Base-by-base conservation (phyloP, 176 grass and related monocot genomes). In the Dendrocalamus sinicus region DNA sequence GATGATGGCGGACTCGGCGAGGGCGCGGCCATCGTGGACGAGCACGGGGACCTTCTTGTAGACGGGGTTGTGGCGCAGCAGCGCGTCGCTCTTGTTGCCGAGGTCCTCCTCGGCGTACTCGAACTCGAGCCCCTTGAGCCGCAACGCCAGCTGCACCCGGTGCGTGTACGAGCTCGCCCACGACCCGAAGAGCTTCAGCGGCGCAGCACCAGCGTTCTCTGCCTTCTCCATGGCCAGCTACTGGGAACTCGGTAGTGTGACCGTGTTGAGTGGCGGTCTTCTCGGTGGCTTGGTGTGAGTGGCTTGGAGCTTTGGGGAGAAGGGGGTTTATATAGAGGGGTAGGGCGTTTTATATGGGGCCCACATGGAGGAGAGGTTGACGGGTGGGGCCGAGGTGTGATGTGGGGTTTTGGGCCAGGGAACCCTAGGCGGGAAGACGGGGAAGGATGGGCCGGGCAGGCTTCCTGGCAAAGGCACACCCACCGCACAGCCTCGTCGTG, bases 101-200 rank as follows among this genome's bases (percentile, higher is more conserved):
- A 96, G 91, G 76, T 96, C 94, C 84, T 96, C 94, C 86, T 96
- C 94, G 1, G 81, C 68, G 85, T 96, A 96, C 19, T 86, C 77
- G 86, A 93, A 96, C 46, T 86, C 81, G 1, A 96, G 91, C 13
- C 85, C 87, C 84, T 96, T 96, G 68, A 96, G 91, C 20, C 92
- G 92, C 52, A 96, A 64, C 22, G 91, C 94, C 48, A 96, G 89
- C 87, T 96, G 94, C 61, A 96, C 94, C 32, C 94, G 89, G 84
- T 96, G 94, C 51, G 94, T 96, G 94, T 96, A 96, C 15, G 94
- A 96, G 81, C 94, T 96, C 70, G 94, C 94, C 91, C 91, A 96
- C 52, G 94, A 96, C 20, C 94, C 94, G 9, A 90, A 77, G 66
- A 96, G 89, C 84, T 90, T 93, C 78, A 91, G 84, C 10, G 81